Percentiles rank a stretch among this genome's conserved stretches.
These are phyloP conservation scores for Ammopiptanthus mongolicus DNA, from an alignment of 306 rosid species.

Conservation along the genomic window DNA sequence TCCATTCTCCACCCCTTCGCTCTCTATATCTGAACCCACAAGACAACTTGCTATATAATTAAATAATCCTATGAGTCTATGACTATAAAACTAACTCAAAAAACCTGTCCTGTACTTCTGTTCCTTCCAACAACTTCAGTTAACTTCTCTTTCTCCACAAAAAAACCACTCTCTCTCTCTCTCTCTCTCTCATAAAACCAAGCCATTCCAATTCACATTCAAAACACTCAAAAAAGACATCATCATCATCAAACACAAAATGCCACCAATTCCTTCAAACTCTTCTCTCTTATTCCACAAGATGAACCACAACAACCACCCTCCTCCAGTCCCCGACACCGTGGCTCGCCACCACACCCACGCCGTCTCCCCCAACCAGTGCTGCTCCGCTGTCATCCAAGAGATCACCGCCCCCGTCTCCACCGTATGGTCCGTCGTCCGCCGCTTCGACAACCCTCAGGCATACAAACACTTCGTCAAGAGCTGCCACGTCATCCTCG, in stretches of 20 bases:
- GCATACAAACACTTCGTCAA: constrained; percentile 91
- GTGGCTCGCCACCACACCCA: constrained; percentile 63
- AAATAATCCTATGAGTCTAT: no score
- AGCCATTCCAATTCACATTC: no score
- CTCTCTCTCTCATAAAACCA: no score
- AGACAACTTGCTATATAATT: no score
- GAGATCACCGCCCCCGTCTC: constrained; percentile 77
- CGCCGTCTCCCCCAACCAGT: constrained; percentile 48
- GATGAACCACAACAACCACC: constrained; percentile 16
- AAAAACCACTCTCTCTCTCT: no score
- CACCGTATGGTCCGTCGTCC: constrained; percentile 88
- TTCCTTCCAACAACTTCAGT: no score
- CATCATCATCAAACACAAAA: not conserved
- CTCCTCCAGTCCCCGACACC: constrained; percentile 38
- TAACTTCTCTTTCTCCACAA: no score
- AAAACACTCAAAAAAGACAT: no score
- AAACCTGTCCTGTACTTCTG: no score
- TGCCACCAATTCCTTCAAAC: constrained; percentile 43
- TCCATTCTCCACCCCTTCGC: no score
- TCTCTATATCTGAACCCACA: no score
- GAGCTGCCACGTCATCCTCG: constrained; percentile 83
- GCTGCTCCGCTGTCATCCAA: constrained; percentile 79
- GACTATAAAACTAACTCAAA: no score
- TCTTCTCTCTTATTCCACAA: constrained; percentile 38
- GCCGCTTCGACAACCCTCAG: constrained; percentile 94